Base-by-base conservation (phyloP, 2,329 filamentous ascomycete genomes). In the Penicillium brevicompactum region DNA sequence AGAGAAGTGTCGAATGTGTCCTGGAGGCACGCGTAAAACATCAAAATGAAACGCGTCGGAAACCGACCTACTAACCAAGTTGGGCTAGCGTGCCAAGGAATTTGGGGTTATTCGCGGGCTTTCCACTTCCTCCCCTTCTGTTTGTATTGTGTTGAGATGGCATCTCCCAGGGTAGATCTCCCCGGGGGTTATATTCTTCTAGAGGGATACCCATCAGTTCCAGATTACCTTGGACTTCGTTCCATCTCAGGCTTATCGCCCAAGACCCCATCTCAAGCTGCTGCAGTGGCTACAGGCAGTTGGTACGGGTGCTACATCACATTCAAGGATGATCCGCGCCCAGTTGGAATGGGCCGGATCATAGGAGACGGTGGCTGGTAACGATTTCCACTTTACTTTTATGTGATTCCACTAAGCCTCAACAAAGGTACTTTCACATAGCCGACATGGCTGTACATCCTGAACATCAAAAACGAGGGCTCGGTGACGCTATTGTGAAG, bases 361-460 rank as follows among this genome's bases (percentile, higher is more conserved):
- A 70, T 82, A 53, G 78, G 79, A 11, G 81, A 83, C 57, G 80
- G 80, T 6, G 77, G 76, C 5, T 79, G 80, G 70, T 45, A 45
- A 14, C 16, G 5, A 37, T 37, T 31, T 18, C 24, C 14, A 11
- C 21, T 32, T 31, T 3, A 11, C 1, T 9, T 11, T 32, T n/a
- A 11, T 18, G 1, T 10, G 6, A 45, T 13, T 16, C 4, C 9
- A 45, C 43, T 45, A 45, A 45, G 32, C 18, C 2, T 45, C 7
- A 18, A 21, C 8, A 2, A 30, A 45, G 43, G 43, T 82, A 82
- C 59, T 80, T 82, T 49, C 68, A 77, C 42, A 72, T 83, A 47
- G 76, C 76, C 18, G 80, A 83, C 60, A 78, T 84, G 67, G 78
- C 76, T 2, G 76, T 81, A n/a, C 69, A 80, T 44, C 77, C 79